A percentile compares a stretch with the other conserved stretches of the same genome.
Conservation (phyloP, 2,329 filamentous ascomycete genomes). For the Monilinia laxa region DNA sequence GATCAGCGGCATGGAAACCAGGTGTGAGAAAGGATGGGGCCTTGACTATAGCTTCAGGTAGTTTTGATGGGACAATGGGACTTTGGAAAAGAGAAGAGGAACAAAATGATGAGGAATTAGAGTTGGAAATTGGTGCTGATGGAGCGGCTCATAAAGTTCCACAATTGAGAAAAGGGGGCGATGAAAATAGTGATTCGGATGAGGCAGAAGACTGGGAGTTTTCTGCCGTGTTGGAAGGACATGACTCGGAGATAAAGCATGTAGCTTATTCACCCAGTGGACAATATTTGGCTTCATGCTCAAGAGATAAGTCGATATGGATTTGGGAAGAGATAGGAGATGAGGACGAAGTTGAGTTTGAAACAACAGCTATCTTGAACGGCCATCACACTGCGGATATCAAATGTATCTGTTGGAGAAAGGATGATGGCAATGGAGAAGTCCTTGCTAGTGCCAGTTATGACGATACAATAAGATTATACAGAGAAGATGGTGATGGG, state of each 20-base stretch:
- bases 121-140: conserved; percentile 45
- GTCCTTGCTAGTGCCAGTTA: conserved; percentile 89
- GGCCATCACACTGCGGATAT: conserved; percentile 89
- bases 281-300: conserved; percentile 83
- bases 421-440: conserved; percentile 62
- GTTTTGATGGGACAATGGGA: conserved; percentile 89
- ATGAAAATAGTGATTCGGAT: conserved; percentile 46
- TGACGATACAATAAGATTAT: conserved; percentile 85
- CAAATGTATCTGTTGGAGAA: conserved; percentile 91
- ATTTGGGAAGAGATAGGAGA: conserved; percentile 90
- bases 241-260: conserved; percentile 89
- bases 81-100: conserved; percentile 66
- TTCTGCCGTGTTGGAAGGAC: conserved; percentile 86
- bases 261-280: conserved; percentile 73
- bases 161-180: conserved; percentile 31
- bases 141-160: conserved; percentile 28
- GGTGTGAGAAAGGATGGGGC: conserved; percentile 56
- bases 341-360: conserved; percentile 89
- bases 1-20: conserved; percentile 85
- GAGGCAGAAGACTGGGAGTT: conserved; percentile 84
- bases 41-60: conserved; percentile 84
- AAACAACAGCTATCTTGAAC: conserved; percentile 90
- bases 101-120: conserved; percentile 42
- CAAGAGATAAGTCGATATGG: conserved; percentile 92
- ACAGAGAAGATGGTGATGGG: conserved; percentile 77